Conservation (phyloP, 495 filamentous ascomycete species). For the Annulohypoxylon bovei region DNA sequence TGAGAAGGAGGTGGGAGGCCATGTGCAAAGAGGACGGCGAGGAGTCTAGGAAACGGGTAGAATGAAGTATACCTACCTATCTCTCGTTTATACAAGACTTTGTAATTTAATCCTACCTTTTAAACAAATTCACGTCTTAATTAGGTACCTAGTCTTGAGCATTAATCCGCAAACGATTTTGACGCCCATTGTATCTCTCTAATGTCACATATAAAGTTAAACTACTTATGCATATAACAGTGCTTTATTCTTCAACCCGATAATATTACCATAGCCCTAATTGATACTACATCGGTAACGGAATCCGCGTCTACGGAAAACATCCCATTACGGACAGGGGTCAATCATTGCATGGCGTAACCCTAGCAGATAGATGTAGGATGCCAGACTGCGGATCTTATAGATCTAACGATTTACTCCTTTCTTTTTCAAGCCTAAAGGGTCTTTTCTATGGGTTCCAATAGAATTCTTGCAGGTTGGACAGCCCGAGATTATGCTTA, state of each 20-base stretch:
- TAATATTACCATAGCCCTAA: not conserved
- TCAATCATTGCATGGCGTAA: not conserved
- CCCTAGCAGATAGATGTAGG: not conserved
- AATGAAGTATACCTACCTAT: not conserved
- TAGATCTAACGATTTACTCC: constrained; percentile 6
- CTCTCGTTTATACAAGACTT: too few species aligned
- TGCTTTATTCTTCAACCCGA: too few species aligned
- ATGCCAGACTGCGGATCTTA: too few species aligned
- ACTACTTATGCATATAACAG: too few species aligned
- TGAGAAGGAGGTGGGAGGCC: constrained; percentile 35
- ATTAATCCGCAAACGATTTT: too few species aligned
- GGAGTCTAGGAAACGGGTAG: constrained; percentile 11
- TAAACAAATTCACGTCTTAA: too few species aligned
- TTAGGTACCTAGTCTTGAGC: too few species aligned
- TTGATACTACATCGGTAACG: constrained; percentile 2
- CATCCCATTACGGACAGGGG: not conserved
- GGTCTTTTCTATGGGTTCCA: not conserved
- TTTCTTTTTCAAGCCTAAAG: not conserved
- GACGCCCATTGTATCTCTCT: too few species aligned
- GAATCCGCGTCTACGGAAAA: constrained; percentile 11
- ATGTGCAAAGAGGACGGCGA: constrained; percentile 33
- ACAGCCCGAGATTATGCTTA: not conserved
- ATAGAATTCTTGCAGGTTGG: not conserved
- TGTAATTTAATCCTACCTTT: too few species aligned
- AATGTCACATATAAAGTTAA: too few species aligned